Evolutionary conservation across 2,329 filamentous ascomycete genomes (phyloP), one percentile per base, ranked within the genome.

Genomic region (Orbilia brochopaga): DNA sequence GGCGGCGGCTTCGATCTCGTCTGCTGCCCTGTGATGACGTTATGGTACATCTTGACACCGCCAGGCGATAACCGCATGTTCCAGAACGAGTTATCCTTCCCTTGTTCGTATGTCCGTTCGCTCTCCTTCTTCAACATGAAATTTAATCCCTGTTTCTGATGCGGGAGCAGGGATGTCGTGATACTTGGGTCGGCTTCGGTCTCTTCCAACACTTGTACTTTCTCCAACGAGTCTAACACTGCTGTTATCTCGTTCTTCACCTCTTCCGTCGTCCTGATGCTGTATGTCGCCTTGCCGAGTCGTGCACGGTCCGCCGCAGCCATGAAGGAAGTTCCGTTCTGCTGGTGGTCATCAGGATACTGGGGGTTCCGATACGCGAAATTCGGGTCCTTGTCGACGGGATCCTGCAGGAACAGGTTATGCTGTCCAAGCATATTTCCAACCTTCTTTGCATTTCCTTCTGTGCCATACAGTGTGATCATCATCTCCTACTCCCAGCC

Each of bases 61-160:
- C 83, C 85, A 2, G 81, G 80, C 56, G 81, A 81, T 44, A 82
- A 80, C 61, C 85, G 85, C 21, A 85, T 79, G 76, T 90, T 87
- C 92, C 92, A 97, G 40, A 96, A 85, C 0, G 90, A 90, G 57
- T 87, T 88, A 73, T 87, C 67, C 48, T 63, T 50, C 5, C 42
- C 58, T n/a, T 72, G 50, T 19, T 70, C 66, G 11, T 70, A 70
- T 11, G 48, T 63, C 30, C 55, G 58, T 40, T 70, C 66, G 15
- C 50, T 54, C 48, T 73, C 69, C 24, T 66, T 73, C 46, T 73
- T 61, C 61, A 73, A 15, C 56, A 73, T 73, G 35, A 73, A 73
- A 40, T 73, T 66, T 32, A 73, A 44, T 7, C 69, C 69, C 40
- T 73, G 61, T 17, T 73, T 73, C 24, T 73, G 69, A 32, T 73